phyloP scores from a whole-genome alignment of 2,329 filamentous ascomycete genomes.

The Myotisia sp. region DNA sequence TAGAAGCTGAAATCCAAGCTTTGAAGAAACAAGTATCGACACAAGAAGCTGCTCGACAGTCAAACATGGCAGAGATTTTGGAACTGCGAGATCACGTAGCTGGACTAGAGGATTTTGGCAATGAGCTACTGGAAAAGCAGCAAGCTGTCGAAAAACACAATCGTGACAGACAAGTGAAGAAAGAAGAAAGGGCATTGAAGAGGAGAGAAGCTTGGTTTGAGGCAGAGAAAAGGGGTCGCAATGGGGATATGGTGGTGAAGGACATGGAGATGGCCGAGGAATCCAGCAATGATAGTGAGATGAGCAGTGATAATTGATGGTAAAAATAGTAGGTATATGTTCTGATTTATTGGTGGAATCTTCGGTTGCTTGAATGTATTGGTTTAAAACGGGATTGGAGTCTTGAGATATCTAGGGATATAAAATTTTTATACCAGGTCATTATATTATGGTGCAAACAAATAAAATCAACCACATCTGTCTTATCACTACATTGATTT shows the following conservation, averaged over 20 bases:
- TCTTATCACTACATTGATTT: too few relatives aligned
- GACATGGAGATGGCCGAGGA: conserved; percentile 26
- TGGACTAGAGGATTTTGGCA: conserved; percentile 25
- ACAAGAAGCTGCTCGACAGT: conserved; percentile 23
- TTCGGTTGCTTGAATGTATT: too few relatives aligned
- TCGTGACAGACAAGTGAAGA: conserved; percentile 23
- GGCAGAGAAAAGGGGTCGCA: conserved; percentile 30
- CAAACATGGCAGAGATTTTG: conserved; percentile 23
- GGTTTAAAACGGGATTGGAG: too few relatives aligned
- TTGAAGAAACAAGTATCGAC: conserved; percentile 22
- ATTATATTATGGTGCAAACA: too few relatives aligned
- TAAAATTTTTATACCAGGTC: too few relatives aligned
- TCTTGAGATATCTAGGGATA: too few relatives aligned
- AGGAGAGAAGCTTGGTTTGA: conserved; percentile 32
- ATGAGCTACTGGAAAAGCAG: conserved; percentile 27
- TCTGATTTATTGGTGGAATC: too few relatives aligned
- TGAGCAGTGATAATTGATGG: conserved; percentile 24
- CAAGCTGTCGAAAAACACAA: conserved; percentile 21
- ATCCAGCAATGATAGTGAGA: conserved; percentile 23
- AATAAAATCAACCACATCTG: too few relatives aligned
- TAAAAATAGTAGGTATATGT: too few relatives aligned
- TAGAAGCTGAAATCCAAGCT: conserved; percentile 27
- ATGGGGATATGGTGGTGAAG: conserved; percentile 27
- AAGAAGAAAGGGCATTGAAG: conserved; percentile 27
- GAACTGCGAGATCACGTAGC: conserved; percentile 24